phyloP scores from a whole-genome alignment of 2,329 filamentous ascomycete species.

The Beauveria rudraprayagi region DNA sequence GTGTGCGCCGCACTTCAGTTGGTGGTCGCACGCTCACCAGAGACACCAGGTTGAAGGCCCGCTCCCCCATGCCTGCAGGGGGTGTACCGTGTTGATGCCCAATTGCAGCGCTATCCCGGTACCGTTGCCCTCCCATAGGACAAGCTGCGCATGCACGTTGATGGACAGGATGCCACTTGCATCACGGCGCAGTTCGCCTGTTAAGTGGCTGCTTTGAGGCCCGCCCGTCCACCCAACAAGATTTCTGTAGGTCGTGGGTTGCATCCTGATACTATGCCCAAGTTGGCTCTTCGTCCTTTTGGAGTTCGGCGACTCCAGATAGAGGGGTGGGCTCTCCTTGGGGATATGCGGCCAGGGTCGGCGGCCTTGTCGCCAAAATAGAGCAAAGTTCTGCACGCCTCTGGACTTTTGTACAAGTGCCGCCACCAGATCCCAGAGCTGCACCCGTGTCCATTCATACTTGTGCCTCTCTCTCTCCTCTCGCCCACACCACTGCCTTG shows the following conservation, averaged over 20 bases:
- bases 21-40: neutral
- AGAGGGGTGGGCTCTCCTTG: neutral
- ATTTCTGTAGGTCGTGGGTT: neutral
- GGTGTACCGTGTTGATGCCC: constrained; percentile 22
- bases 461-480: neutral
- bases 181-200: constrained; percentile 8
- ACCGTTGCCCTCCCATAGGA: constrained; percentile 6
- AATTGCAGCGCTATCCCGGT: constrained; percentile 22
- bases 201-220: neutral
- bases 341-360: constrained; percentile 2
- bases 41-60: neutral
- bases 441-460: constrained; percentile 1
- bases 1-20: neutral
- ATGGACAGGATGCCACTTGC: neutral
- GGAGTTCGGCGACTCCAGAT: constrained; percentile 10
- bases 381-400: neutral
- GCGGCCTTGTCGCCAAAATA: constrained; percentile 3
- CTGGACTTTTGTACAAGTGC: constrained; percentile 1
- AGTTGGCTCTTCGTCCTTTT: constrained; percentile 1
- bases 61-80: constrained; percentile 12
- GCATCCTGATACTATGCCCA: neutral
- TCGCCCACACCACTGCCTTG: neutral
- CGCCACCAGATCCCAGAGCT: constrained; percentile 4
- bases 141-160: constrained; percentile 2
- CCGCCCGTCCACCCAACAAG: constrained; percentile 7